Conservation (phyloP, 495 filamentous ascomycete species). For the Penicillium dipodomyicola region DNA sequence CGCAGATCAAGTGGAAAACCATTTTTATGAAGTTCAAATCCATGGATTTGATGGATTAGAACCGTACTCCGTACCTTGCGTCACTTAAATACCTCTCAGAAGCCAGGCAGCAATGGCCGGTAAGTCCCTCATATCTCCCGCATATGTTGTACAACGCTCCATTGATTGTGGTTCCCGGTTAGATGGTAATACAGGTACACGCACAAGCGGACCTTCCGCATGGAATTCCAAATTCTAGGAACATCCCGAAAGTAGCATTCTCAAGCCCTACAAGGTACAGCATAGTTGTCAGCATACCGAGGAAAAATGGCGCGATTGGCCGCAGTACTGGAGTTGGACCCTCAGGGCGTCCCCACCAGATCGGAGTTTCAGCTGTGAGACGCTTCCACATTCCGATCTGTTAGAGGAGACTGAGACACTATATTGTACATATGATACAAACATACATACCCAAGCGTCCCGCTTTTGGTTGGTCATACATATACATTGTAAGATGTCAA, state of each 20-base stretch:
- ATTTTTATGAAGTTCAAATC: too few relatives aligned
- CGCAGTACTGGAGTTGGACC: conserved; percentile 1
- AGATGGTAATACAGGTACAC: neutral
- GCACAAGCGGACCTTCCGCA: conserved; percentile 1
- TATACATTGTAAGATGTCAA: neutral
- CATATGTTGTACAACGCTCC: too few relatives aligned
- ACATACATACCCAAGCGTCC: neutral
- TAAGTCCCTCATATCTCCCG: too few relatives aligned
- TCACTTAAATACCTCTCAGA: too few relatives aligned
- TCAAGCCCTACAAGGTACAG: neutral
- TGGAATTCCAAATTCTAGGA: conserved; percentile 18
- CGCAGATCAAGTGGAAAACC: too few relatives aligned
- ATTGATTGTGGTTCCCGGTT: neutral
- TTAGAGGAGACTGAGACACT: neutral
- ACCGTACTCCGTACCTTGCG: too few relatives aligned
- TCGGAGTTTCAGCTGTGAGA: conserved; percentile 20
- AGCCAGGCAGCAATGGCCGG: too few relatives aligned
- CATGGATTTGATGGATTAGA: too few relatives aligned
- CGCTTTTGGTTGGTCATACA: neutral
- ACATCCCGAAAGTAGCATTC: conserved; percentile 4
- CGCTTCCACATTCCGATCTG: conserved; percentile 12
- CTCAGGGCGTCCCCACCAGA: conserved; percentile 19
- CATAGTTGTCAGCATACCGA: neutral
- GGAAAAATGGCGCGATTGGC: conserved; percentile 18
- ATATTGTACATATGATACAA: too few relatives aligned